phyloP scores from a whole-genome alignment of 2,329 filamentous ascomycete genomes.

The Penicillium brevicompactum region DNA sequence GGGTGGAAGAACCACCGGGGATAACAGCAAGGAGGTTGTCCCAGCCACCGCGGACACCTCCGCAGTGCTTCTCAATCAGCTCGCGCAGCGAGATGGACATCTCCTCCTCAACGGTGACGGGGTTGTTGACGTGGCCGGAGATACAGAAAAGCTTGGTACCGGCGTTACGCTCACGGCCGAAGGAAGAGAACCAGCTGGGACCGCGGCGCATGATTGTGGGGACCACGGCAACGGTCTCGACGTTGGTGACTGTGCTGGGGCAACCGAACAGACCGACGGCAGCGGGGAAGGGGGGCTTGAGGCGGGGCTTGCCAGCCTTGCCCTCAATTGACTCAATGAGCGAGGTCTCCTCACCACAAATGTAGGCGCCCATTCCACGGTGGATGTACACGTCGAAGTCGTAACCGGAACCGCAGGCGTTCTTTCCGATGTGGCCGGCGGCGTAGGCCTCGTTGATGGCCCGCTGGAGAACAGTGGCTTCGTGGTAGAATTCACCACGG shows the following conservation, averaged over 20 bases:
- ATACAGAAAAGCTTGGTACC: conserved; percentile 99
- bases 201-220: conserved; percentile 95
- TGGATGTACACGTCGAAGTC: conserved; percentile 98
- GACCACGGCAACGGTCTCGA: conserved; percentile 93
- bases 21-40: conserved; percentile 96
- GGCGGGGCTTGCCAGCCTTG: conserved; percentile 95
- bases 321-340: conserved; percentile 97
- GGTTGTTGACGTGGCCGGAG: conserved; percentile 98
- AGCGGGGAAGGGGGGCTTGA: conserved; percentile 98
- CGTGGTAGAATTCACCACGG: conserved; percentile 95
- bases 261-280: conserved; percentile 97
- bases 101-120: conserved; percentile 96
- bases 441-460: conserved; percentile 98
- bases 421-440: conserved; percentile 94
- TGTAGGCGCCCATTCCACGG: conserved; percentile 95
- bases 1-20: conserved; percentile 93
- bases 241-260: conserved; percentile 96
- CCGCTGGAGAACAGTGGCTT: conserved; percentile 87
- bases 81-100: conserved; percentile 97
- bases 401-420: conserved; percentile 94
- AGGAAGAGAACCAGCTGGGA: conserved; percentile 87
- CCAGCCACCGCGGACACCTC: conserved; percentile 94
- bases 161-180: conserved; percentile 93
- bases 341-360: conserved; percentile 97
- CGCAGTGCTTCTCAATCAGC: conserved; percentile 97